Evolutionary conservation across 192 early-diverging fungal species (phyloP), one percentile per base, ranked within the genome.

Genomic region (Coemansia brasiliensis): DNA sequence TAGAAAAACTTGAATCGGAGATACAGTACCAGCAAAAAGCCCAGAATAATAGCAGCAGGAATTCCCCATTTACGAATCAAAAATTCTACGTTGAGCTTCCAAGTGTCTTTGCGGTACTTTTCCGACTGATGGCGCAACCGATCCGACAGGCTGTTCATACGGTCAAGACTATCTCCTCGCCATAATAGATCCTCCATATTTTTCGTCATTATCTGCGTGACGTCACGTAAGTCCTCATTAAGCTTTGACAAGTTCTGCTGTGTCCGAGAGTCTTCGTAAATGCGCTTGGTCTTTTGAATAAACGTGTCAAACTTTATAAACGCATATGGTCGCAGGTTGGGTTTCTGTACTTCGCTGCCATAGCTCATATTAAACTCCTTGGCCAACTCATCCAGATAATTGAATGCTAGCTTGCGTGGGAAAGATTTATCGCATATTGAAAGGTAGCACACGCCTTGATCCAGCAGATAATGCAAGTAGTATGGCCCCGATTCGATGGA

Each of bases 271-370:
- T 98, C 94, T 71, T 96, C 92, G 79, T 95, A 98, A 55, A 94
- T 86, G 57, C 91, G 88, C 81, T 96, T 96, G 42, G 92, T 93
- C 66, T 98, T 96, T 80, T 98, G 96, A 72, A 98, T 98, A 69
- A 94, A 98, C 4, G 92, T 95, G 80, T 96, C 95, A 68, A 98
- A 98, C 66, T 93, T 93, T 49, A 96, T 92, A 82, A 98, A 96
- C 12, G 96, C 96, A 69, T 96, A 98, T 13, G 96, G 94, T 45
- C 96, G 80, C 32, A 95, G 85, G 39, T 85, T 92, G 20, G 76
- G 76, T 25, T 88, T 86, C 32, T 89, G 87, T 4, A 94, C 87
- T 60, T 98, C 93, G 56, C 85, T 85, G 52, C 96, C 96, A 65
- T 96, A 95, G 69, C 90, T 90, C 79, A 87, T 85, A 48, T 89